Base-by-base conservation (phyloP, 2,329 filamentous ascomycete species). In the Aspergillus bombycis region DNA sequence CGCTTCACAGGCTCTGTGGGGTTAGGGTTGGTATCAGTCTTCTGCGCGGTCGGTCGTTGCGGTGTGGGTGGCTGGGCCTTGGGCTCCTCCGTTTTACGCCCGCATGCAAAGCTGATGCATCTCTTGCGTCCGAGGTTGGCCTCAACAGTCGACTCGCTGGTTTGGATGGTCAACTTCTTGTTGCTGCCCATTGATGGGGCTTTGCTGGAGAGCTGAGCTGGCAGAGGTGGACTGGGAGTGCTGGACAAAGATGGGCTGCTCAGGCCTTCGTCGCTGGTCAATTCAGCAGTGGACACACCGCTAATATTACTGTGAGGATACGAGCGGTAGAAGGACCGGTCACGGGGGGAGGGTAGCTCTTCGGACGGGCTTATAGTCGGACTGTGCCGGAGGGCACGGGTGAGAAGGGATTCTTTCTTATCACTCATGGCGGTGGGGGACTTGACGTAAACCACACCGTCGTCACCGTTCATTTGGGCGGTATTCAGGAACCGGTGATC, bases 241-340 rank as follows among this genome's bases (percentile, higher is more conserved):
- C 88, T 93, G 41, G 92, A 92, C 61, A 93, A 85, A n/a, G 92
- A 91, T 48, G 94, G 93, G 72, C 93, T 97, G 21, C 94, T 96
- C 63, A 96, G 81, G 63, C 92, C 94, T 62, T 92, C 95, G 73
- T 97, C 95, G 78, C 94, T 97, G n/a, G 93, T 97, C 62, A 98
- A 84, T 68, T 97, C 94, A 43, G 91, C 91, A 3, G 93, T 96
- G 1, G 94, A 97, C 53, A 91, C 85, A 64, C 90, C 80, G 79
- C 93, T 97, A 69, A 88, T 82, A 74, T 90, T 94, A 82, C 92
- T 96, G 75, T 89, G 90, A 21, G 73, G 73, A 62, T 78, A 79
- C 43, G 75, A 75, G 54, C 70, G 71, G 90, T 89, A 64, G 91
- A 94, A 64, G 88, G 79, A 67, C 75, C 85, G 81, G 80, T 69